Conservation (phyloP, 225 moss, liverwort and hornwort genomes). For the Bryoerythrophyllum caledonicum region DNA sequence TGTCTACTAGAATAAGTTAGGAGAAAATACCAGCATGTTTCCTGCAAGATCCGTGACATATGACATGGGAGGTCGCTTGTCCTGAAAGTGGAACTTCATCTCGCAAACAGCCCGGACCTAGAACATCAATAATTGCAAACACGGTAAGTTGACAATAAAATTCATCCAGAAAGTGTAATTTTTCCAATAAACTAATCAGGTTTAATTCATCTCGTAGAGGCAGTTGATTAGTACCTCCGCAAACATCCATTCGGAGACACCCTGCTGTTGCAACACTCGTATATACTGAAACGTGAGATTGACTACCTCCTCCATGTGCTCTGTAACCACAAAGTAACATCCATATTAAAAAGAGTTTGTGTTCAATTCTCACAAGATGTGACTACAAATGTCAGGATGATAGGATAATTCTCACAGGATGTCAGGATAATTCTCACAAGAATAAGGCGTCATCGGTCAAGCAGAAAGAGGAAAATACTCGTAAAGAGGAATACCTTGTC, state of each 20-base stretch:
- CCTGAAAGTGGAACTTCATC: constrained; percentile 82
- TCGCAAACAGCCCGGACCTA: constrained; percentile 77
- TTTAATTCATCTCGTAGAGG: not conserved
- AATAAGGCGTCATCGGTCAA: not conserved
- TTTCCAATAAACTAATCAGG: not conserved
- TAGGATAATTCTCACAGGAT: not conserved
- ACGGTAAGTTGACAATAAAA: constrained; percentile 1
- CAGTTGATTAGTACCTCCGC: constrained; percentile 51
- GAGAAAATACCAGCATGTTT: constrained; percentile 62
- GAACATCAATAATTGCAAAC: not conserved
- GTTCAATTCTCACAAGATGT: not conserved
- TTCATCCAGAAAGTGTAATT: not conserved
- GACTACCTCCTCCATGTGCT: constrained; percentile 73
- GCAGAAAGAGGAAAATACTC: not conserved
- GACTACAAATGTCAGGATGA: not conserved
- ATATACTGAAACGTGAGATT: constrained; percentile 70
- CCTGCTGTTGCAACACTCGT: constrained; percentile 55
- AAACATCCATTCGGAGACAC: constrained; percentile 71
- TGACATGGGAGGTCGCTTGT: constrained; percentile 66
- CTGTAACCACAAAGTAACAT: constrained; percentile 25
- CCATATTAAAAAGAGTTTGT: too few species aligned
- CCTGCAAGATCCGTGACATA: constrained; percentile 66
- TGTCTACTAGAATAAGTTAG: not conserved
- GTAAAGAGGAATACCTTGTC: constrained; percentile 43
- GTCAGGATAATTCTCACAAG: too few species aligned